These are phyloP conservation scores for Dendryphion nanum DNA, from an alignment of 2,329 filamentous ascomycete genomes.

Conservation along the genomic window DNA sequence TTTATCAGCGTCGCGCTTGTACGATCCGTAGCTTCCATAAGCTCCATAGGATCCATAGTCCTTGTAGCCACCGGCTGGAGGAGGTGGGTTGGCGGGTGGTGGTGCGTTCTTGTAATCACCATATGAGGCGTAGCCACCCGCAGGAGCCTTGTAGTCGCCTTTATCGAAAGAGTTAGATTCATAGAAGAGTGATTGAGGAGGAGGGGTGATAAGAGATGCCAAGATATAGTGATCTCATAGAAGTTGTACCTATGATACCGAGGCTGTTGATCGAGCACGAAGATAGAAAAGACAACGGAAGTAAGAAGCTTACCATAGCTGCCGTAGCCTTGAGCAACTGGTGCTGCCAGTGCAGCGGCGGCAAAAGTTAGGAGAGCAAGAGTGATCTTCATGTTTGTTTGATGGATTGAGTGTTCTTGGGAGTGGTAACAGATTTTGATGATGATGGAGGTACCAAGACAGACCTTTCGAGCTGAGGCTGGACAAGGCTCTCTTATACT, in stretches of 20 bases:
- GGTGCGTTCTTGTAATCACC: slow-evolving; percentile 4
- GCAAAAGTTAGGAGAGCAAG: slow-evolving; percentile 1
- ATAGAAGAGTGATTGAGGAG: too few relatives aligned
- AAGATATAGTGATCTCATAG: too few relatives aligned
- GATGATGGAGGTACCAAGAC: too few relatives aligned
- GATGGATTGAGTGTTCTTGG: not conserved
- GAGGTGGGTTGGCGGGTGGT: slow-evolving; percentile 1
- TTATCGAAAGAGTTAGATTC: not conserved
- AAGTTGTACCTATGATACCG: not conserved
- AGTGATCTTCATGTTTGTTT: slow-evolving; percentile 4
- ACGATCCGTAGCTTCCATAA: slow-evolving; percentile 7
- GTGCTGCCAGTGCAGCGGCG: slow-evolving; percentile 3
- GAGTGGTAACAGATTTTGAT: too few relatives aligned
- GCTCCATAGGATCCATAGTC: slow-evolving; percentile 5
- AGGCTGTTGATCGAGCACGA: not conserved
- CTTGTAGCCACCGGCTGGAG: slow-evolving; percentile 3
- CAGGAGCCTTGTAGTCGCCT: not conserved
- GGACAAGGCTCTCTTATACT: too few relatives aligned
- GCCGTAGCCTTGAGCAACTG: slow-evolving; percentile 5
- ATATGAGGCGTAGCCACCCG: not conserved
- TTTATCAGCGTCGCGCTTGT: slow-evolving; percentile 8
- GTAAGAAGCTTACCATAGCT: not conserved
- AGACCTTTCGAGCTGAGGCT: too few relatives aligned
- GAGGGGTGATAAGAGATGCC: too few relatives aligned
- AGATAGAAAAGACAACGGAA: not conserved